phyloP scores from a whole-genome alignment of 2,329 filamentous ascomycete genomes.

The Neoscytalidium dimidiatum region DNA sequence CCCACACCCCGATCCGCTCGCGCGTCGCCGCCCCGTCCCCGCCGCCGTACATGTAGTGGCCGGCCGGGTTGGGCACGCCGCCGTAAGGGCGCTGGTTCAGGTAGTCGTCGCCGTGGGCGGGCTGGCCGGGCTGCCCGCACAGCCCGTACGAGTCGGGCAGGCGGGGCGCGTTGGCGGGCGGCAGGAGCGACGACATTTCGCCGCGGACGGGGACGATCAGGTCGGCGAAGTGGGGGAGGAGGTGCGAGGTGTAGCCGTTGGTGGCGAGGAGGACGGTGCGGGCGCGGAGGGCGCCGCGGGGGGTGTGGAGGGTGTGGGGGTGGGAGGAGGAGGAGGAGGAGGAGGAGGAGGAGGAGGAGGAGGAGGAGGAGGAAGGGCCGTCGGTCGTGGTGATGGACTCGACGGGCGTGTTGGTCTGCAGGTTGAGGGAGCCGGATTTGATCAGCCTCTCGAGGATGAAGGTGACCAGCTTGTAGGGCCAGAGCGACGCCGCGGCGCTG shows the following conservation, averaged over 20 bases:
- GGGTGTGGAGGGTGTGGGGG: slow-evolving; percentile 58
- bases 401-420: slow-evolving; percentile 74
- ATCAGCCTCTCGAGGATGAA: slow-evolving; percentile 67
- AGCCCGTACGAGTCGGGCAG: slow-evolving; percentile 67
- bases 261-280: slow-evolving; percentile 72
- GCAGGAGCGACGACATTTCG: slow-evolving; percentile 67
- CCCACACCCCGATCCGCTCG: slow-evolving; percentile 58
- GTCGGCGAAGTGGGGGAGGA: slow-evolving; percentile 68
- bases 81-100: slow-evolving; percentile 66
- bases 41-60: slow-evolving; percentile 68
- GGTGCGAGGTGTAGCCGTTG: slow-evolving; percentile 79
- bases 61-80: slow-evolving; percentile 43
- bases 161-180: slow-evolving; percentile 48
- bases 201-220: slow-evolving; percentile 78
- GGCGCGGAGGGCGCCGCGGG: slow-evolving; percentile 66
- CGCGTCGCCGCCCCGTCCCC: slow-evolving; percentile 57
- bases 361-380: slow-evolving; percentile 17
- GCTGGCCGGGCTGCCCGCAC: slow-evolving; percentile 52
- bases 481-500: slow-evolving; percentile 66
- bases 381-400: slow-evolving; percentile 31
- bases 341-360: slow-evolving; percentile 59
- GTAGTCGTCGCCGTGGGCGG: slow-evolving; percentile 65
- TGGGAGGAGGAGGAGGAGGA: slow-evolving; percentile 19
- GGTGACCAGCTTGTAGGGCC: slow-evolving; percentile 83
- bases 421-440: slow-evolving; percentile 58